phyloP scores from a whole-genome alignment of 192 early-diverging fungal genomes.

The Radiomyces spectabilis region DNA sequence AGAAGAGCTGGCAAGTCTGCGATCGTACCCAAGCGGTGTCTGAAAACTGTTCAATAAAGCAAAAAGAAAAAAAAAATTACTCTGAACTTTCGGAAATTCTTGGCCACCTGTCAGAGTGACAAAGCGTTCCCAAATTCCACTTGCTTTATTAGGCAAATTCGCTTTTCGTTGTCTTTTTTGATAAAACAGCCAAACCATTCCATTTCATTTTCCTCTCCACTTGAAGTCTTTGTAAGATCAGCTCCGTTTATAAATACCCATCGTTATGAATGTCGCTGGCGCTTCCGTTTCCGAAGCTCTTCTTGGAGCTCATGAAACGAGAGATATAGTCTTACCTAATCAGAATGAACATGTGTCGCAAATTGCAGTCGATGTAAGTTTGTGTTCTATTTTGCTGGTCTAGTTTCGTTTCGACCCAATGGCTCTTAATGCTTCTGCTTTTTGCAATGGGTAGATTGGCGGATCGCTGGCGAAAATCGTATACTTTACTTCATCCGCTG shows the following conservation, averaged over 20 bases:
- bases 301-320: slow-evolving; percentile 38
- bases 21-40: neutral
- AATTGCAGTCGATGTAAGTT: slow-evolving; percentile 85
- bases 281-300: slow-evolving; percentile 44
- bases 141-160: neutral
- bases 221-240: too few relatives aligned
- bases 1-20: neutral
- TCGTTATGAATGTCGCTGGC: slow-evolving; percentile 41
- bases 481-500: slow-evolving; percentile 48
- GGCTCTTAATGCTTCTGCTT: neutral
- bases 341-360: slow-evolving; percentile 75
- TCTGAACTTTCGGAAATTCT: neutral
- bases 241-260: neutral
- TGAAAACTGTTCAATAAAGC: neutral
- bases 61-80: neutral
- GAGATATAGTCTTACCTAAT: slow-evolving; percentile 86
- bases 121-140: neutral
- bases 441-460: slow-evolving; percentile 44
- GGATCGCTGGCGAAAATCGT: slow-evolving; percentile 71
- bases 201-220: neutral
- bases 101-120: neutral
- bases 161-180: neutral
- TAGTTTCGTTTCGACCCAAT: neutral
- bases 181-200: neutral
- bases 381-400: neutral